Base-by-base conservation (phyloP, 805 yeast species). In the Ogataea paradorogensis region DNA sequence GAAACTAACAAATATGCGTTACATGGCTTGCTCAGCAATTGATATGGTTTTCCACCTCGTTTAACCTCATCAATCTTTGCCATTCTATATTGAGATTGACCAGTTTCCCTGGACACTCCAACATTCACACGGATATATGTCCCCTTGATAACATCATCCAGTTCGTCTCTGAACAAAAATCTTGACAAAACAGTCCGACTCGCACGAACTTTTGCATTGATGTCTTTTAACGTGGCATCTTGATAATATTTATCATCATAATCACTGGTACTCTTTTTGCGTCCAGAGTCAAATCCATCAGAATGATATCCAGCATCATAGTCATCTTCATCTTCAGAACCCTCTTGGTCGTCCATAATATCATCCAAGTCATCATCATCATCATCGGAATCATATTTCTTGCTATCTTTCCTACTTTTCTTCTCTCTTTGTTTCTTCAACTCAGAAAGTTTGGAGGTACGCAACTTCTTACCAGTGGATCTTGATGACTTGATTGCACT, bases 71-170 rank as follows among this genome's bases (percentile, higher is more conserved):
- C 84, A 30, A 93, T 79, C 56, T 78, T 82, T 34, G 91, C 95
- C 77, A 91, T 74, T 53, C 97, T 74, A 63, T 93, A 91, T 38
- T 77, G 75, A 9, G 82, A 74, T 53, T 70, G 68, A 22, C 82
- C 78, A 9, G 80, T 75, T 31, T 78, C 72, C 40, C 72, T 73
- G 53, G 82, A 83, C 29, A 68, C 56, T 8, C 96, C 96, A 40
- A 93, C 76, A 58, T 87, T 89, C 40, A 93, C 80, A 50, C 90
- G 76, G 25, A 90, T 95, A 58, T 72, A 87, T 35, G 95, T 80
- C 15, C 87, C 95, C 14, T 74, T 69, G 11, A 87, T 75, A 1
- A 75, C 73, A 14, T 76, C 79, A 32, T 75, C 79, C 60, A 95
- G 90, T 24, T 80, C 89, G 9, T 93, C 90, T 62, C 89, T 82